phyloP scores from a whole-genome alignment of 2,329 filamentous ascomycete genomes.

The Beauveria australis region DNA sequence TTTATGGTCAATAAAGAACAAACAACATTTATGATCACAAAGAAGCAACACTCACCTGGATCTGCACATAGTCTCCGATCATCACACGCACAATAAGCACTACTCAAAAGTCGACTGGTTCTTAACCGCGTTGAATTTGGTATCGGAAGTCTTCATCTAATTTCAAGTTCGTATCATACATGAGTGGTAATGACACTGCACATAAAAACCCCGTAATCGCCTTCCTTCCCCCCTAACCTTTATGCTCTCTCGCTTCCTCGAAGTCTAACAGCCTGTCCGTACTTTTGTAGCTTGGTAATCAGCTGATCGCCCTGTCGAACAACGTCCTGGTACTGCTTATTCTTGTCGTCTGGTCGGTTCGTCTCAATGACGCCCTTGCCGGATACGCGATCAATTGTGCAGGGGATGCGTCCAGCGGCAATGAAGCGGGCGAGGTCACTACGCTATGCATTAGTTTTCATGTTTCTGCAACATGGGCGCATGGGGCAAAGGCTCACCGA shows the following conservation, averaged over 20 bases:
- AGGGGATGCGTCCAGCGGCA: conserved; percentile 84
- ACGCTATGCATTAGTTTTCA: not conserved
- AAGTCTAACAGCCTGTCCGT: conserved; percentile 90
- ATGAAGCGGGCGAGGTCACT: conserved; percentile 97
- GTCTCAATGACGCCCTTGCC: conserved; percentile 97
- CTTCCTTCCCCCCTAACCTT: not conserved
- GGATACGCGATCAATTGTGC: conserved; percentile 94
- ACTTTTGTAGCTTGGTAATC: conserved; percentile 99
- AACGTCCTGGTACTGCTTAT: conserved; percentile 98
- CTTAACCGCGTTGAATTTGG: not conserved
- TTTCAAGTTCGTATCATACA: conserved; percentile 8
- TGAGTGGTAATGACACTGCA: conserved; percentile 8
- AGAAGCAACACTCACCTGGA: not conserved
- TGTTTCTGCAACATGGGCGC: not conserved
- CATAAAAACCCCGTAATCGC: not conserved
- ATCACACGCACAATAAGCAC: not conserved
- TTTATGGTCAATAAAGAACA: not conserved
- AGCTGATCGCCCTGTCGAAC: conserved; percentile 96
- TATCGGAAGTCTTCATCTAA: conserved; percentile 9
- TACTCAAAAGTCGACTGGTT: no score
- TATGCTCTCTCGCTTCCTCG: conserved; percentile 89
- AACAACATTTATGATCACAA: not conserved
- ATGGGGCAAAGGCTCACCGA: conserved; percentile 49
- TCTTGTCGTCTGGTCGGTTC: conserved; percentile 96
- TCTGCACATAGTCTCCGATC: not conserved